Base-by-base conservation (phyloP, 352 stramenopile species). In the Phytophthora megakarya region DNA sequence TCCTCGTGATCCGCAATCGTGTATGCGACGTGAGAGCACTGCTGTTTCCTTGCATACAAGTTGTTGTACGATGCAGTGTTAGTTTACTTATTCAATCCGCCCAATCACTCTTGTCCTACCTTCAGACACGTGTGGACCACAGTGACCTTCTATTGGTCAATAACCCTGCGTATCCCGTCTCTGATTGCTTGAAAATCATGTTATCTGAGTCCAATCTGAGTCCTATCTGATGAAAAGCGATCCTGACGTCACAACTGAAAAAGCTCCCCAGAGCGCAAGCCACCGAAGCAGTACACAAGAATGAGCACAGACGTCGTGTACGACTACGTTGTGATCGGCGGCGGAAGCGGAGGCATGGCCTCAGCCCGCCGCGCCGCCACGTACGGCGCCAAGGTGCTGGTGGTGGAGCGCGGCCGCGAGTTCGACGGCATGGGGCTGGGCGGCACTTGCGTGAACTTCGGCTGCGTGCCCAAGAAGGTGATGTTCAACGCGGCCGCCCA, bases 391-490 rank as follows among this genome's bases (percentile, higher is more conserved):
- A 98, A 98, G 69, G 97, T 99, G 16, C 93, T 96, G 9, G 72
- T 99, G 12, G 80, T 99, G 25, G 97, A 99, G 74, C 84, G 83
- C 51, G 75, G 80, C 38, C 80, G 78, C 49, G 56, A 78, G 55
- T 64, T 73, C 42, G 76, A 91, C 61, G 88, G 77, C 56, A 77
- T 77, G 56, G 79, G 87, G 9, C 74, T 91, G 61, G 97, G 95
- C 54, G 97, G 97, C 61, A 99, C 97, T 15, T 99, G 97, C 73
- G 97, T 99, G 44, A 99, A 99, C 76, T 97, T 98, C 26, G 97
- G 97, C 59, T 99, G 97, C 84, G 97, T 99, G 48, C 97, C 97
- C 16, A 99, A 99, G 81, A 99, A 99, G 78, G 81, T 99, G 49
- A 99, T 99, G 96, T 99, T 91, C 57, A 97, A 98, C 73, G 76